A percentile compares a stretch with the other conserved stretches of the same genome.
Conservation (phyloP, 345 rosid genomes). For the Moricandia moricandioides region DNA sequence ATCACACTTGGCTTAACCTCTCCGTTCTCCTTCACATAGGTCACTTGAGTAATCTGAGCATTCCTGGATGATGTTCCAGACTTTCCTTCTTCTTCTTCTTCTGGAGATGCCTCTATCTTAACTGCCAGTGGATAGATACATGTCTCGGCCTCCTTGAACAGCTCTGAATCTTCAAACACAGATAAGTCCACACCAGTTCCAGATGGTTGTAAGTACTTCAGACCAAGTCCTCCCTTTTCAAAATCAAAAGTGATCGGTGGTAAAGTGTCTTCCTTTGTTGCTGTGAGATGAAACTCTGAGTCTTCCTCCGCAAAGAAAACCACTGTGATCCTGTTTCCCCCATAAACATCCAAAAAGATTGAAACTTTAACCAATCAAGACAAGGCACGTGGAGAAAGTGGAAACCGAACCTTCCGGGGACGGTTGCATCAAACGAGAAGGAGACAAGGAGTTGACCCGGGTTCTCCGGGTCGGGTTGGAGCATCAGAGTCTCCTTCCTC, state of each 20-base stretch:
- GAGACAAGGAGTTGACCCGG: constrained; percentile 61
- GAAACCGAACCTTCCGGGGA: constrained; percentile 50
- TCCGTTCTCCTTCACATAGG: constrained; percentile 51
- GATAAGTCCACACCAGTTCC: constrained; percentile 77
- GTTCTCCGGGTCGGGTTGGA: constrained; percentile 53
- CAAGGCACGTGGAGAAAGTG: not conserved
- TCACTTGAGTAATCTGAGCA: constrained; percentile 60
- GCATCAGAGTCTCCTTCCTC: constrained; percentile 61
- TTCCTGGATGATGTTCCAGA: constrained; percentile 34
- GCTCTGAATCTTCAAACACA: constrained; percentile 50
- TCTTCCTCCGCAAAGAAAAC: constrained; percentile 68
- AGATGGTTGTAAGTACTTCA: constrained; percentile 64
- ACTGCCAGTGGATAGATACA: constrained; percentile 63
- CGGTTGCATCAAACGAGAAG: constrained; percentile 76
- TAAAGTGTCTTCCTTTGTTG: constrained; percentile 53
- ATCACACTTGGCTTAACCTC: constrained; percentile 46
- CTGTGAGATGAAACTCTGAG: constrained; percentile 44
- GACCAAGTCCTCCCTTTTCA: constrained; percentile 55
- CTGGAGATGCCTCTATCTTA: constrained; percentile 56
- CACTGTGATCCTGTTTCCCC: constrained; percentile 55
- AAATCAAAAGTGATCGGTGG: constrained; percentile 55
- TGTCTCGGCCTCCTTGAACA: constrained; percentile 35
- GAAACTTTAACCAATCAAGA: not conserved
- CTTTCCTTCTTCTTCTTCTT: not conserved
- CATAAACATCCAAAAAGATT: not conserved